phyloP scores from a whole-genome alignment of 1,139 yeast genomes.

The Magnusiomyces ingens region DNA sequence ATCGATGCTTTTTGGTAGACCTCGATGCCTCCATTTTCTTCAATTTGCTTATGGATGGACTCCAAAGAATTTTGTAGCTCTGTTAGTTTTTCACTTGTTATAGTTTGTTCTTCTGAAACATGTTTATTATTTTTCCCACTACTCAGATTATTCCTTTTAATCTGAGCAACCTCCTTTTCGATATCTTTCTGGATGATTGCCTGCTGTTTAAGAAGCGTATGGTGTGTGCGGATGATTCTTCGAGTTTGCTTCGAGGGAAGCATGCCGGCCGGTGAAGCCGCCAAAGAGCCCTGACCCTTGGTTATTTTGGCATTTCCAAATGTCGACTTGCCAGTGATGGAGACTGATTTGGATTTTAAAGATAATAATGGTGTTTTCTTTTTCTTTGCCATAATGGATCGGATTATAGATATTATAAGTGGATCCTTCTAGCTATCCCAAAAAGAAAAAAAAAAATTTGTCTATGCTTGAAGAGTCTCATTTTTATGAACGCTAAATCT shows the following conservation, averaged over 20 bases:
- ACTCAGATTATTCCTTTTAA: neutral
- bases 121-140: neutral
- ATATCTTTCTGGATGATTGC: slow-evolving; percentile 21
- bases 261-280: slow-evolving; percentile 1
- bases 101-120: neutral
- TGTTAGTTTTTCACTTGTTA: slow-evolving; percentile 3
- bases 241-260: slow-evolving; percentile 25
- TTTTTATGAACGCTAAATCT: too few relatives aligned
- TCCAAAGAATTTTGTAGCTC: slow-evolving; percentile 1
- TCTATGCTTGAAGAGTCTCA: too few relatives aligned
- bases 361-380: neutral
- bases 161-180: slow-evolving; percentile 10
- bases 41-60: neutral
- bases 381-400: neutral
- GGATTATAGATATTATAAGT: too few relatives aligned
- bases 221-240: slow-evolving; percentile 32
- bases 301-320: neutral
- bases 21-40: slow-evolving; percentile 42
- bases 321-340: slow-evolving; percentile 5
- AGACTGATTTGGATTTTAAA: neutral
- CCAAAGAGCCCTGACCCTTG: neutral
- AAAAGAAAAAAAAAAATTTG: too few relatives aligned
- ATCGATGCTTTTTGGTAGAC: slow-evolving; percentile 80
- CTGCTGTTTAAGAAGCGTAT: slow-evolving; percentile 30
- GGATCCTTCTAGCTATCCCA: too few relatives aligned